Evolutionary conservation across 192 early-diverging fungal species (phyloP).

Genomic region (Coemansia sp.): DNA sequence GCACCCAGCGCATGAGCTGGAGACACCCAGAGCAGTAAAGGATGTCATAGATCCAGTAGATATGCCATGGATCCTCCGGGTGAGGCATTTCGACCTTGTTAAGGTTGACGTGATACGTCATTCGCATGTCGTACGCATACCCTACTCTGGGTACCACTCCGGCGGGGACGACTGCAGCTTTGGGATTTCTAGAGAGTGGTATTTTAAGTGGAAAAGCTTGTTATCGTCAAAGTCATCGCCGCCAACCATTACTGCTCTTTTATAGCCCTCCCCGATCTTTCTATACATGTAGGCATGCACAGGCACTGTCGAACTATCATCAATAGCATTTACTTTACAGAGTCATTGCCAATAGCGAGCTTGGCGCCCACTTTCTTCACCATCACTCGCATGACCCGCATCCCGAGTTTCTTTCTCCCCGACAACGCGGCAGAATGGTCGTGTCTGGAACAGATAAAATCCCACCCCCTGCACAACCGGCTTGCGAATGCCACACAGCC

Average conservation of each 20-base stretch:
- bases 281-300: not conserved
- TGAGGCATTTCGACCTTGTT: constrained; percentile 38
- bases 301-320: too few relatives aligned
- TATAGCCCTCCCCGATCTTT: not conserved
- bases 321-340: too few relatives aligned
- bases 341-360: too few relatives aligned
- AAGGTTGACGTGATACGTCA: constrained; percentile 64
- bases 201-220: too few relatives aligned
- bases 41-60: constrained; percentile 63
- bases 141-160: constrained; percentile 29
- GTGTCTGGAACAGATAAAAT: too few relatives aligned
- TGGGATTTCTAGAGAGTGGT: not conserved
- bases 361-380: too few relatives aligned
- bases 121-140: constrained; percentile 60
- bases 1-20: constrained; percentile 41
- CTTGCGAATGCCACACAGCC: too few relatives aligned
- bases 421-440: too few relatives aligned
- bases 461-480: too few relatives aligned
- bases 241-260: not conserved
- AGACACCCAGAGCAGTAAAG: constrained; percentile 53
- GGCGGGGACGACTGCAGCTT: not conserved
- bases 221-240: too few relatives aligned
- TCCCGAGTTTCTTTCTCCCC: too few relatives aligned
- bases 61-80: constrained; percentile 74
- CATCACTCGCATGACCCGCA: too few relatives aligned